Evolutionary conservation across 345 rosid genomes (phyloP), one percentile per base, ranked within the genome.

Genomic region (Eutrema yunnanense): DNA sequence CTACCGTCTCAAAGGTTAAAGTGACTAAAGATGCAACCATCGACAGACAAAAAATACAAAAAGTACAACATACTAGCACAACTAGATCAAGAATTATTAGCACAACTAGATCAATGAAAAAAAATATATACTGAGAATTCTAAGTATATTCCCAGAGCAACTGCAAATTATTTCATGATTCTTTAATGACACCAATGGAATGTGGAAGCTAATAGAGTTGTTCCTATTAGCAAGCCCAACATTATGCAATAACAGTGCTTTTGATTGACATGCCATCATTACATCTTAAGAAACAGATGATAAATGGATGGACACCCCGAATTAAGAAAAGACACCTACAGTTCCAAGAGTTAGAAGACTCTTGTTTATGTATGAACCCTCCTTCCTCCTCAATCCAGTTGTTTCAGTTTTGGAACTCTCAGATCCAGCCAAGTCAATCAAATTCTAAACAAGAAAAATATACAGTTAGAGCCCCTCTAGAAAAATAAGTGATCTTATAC

Each of bases 391-490:
- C 54, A 96, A 58, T 63, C 99, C 99, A 72, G 96, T 92, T 70
- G 99, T 96, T 83, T 96, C 99, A 12, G 99, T 92, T 84, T 96
- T 96, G 71, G 99, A 92, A 82, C 99, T 96, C 87, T 96, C 99
- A 59, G 99, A 96, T 78, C 99, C 99, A 76, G 99, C 99, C 53
- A 96, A 86, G 80, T 96, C 99, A 41, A 96, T 96, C 87, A 96
- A 82, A 86, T 96, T 96, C 99, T 96, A 82, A 55, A 75, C 56
- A 78, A 75, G n/a, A 62, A 72, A 62, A 13, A 78, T 6, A 73
- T 9, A 40, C 36, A 34, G 41, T 56, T 54, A 61, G 51, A 51
- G 51, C 57, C 40, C 74, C 48, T 5, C 44, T 37, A 66, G 50
- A 62, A 29, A 41, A 34, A 65, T 48, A 10, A 58, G 26, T 40